phyloP scores from a whole-genome alignment of 257 asterid species.

The Prunella vulgaris region DNA sequence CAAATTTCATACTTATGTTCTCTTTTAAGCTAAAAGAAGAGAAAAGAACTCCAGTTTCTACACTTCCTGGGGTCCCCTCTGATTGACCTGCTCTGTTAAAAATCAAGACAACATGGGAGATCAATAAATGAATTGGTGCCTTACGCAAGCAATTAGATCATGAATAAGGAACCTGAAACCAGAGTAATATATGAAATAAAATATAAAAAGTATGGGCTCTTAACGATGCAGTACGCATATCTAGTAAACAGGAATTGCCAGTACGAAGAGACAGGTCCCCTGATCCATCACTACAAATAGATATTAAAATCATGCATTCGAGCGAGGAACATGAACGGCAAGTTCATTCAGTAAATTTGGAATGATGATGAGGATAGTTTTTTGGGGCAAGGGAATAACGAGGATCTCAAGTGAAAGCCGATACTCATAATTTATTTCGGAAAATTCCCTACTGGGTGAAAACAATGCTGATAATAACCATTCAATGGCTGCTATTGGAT shows the following conservation, averaged over 20 bases:
- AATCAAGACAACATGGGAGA: background rate
- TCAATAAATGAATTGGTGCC: background rate
- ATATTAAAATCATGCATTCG: background rate
- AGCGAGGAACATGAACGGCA: background rate
- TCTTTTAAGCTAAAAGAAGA: background rate
- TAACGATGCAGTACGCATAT: background rate
- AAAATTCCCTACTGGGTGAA: background rate
- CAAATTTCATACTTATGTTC: conserved; percentile 59
- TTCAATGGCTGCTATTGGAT: background rate
- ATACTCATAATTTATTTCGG: background rate
- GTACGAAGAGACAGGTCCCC: no score
- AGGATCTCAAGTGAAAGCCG: background rate
- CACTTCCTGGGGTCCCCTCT: background rate
- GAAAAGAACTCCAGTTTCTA: background rate
- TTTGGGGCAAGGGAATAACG: background rate
- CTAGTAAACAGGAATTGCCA: background rate
- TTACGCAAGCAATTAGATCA: background rate
- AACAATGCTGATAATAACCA: background rate
- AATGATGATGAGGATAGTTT: background rate
- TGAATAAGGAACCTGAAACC: background rate
- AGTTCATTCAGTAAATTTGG: background rate
- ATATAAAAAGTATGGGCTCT: background rate
- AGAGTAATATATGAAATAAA: background rate
- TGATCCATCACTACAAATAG: background rate
- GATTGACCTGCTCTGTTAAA: conserved; percentile 3